These are phyloP conservation scores for Penicillium salamii DNA, from an alignment of 495 filamentous ascomycete genomes.

Conservation along the genomic window DNA sequence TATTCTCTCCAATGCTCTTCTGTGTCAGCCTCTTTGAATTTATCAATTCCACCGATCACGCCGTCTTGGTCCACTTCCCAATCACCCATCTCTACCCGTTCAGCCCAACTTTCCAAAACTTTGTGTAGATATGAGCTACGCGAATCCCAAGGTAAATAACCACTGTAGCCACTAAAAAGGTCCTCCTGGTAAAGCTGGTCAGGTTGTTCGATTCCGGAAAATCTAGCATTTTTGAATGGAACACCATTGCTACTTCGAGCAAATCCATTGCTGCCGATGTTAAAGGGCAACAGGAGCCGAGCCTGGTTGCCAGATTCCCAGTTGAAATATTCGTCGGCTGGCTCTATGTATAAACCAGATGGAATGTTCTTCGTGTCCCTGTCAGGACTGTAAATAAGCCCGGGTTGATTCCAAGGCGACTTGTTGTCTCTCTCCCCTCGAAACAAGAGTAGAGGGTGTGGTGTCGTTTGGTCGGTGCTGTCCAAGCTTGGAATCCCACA, in stretches of 20 bases:
- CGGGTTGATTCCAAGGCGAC: slow-evolving; percentile 1
- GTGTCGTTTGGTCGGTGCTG: neutral
- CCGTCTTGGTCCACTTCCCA: slow-evolving; percentile 11
- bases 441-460: neutral
- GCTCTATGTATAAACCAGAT: slow-evolving; percentile 3
- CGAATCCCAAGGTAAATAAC: slow-evolving; percentile 3
- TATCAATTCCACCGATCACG: slow-evolving; percentile 10
- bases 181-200: neutral
- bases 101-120: slow-evolving; percentile 10
- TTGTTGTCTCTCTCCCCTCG: neutral
- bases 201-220: neutral
- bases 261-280: slow-evolving; percentile 1
- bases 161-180: neutral
- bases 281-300: slow-evolving; percentile 5
- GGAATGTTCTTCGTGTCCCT: neutral
- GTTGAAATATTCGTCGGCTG: neutral
- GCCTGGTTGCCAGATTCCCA: slow-evolving; percentile 2
- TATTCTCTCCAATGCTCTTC: slow-evolving; percentile 7
- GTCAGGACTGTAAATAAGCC: slow-evolving; percentile 5
- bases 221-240: neutral
- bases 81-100: slow-evolving; percentile 9
- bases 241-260: slow-evolving; percentile 8
- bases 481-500: neutral
- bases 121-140: slow-evolving; percentile 5
- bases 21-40: slow-evolving; percentile 15